These are phyloP conservation scores for Teunomyces barrocoloradensis DNA, from an alignment of 805 yeast genomes.

Conservation along the genomic window DNA sequence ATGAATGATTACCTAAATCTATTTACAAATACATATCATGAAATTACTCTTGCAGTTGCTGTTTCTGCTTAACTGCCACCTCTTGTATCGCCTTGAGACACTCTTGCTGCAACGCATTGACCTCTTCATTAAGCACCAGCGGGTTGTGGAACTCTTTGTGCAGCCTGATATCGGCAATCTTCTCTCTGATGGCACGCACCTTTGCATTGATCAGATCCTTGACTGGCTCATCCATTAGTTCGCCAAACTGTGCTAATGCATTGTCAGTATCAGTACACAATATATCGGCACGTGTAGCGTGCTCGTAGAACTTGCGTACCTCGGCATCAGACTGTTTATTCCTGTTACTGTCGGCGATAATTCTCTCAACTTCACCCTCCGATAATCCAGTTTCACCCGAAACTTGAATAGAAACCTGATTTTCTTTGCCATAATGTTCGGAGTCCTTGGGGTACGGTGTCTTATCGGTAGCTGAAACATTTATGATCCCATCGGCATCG, in stretches of 20 bases:
- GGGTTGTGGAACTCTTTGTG: conserved; percentile 31
- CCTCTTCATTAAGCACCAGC: conserved; percentile 29
- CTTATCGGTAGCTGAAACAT: conserved; percentile 57
- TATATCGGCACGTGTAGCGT: conserved; percentile 75
- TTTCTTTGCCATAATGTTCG: conserved; percentile 43
- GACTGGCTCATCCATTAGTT: conserved; percentile 48
- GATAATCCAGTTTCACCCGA: conserved; percentile 52
- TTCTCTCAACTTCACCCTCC: conserved; percentile 61
- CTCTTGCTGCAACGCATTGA: conserved; percentile 36
- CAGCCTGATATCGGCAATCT: conserved; percentile 35
- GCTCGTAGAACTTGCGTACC: conserved; percentile 61
- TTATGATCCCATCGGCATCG: conserved; percentile 75
- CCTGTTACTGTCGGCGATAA: conserved; percentile 64
- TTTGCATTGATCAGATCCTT: conserved; percentile 24
- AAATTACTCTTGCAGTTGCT: conserved; percentile 8
- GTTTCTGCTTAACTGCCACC: conserved; percentile 36
- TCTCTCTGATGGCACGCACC: conserved; percentile 21
- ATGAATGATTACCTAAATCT: conserved; percentile 16
- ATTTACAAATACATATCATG: conserved; percentile 5
- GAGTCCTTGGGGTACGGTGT: conserved; percentile 38
- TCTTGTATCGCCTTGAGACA: conserved; percentile 39
- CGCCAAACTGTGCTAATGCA: conserved; percentile 71
- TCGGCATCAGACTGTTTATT: conserved; percentile 60
- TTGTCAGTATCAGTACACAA: conserved; percentile 84
- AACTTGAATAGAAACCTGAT: conserved; percentile 50